Conservation (phyloP, 768 basidiomycete species). For the Pleurotus giganteus region DNA sequence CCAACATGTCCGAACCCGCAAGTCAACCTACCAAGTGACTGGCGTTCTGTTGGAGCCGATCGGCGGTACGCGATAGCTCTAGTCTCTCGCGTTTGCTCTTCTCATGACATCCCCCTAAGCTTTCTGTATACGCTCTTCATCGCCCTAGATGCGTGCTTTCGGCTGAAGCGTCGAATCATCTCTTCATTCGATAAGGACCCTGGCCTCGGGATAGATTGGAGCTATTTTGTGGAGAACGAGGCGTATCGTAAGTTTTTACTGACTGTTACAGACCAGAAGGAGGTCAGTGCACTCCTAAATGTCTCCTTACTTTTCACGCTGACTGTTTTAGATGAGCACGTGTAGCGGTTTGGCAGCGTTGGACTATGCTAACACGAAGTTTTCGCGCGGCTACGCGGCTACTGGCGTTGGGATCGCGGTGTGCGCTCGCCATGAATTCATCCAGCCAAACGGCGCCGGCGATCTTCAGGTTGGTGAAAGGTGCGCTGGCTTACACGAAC, state of each 20-base stretch:
- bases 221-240: constrained; percentile 16
- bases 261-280: constrained; percentile 7
- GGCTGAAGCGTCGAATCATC: constrained; percentile 8
- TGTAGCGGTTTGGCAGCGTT: no score
- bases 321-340: not conserved
- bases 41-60: constrained; percentile 11
- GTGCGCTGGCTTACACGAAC: not conserved
- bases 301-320: not conserved
- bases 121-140: constrained; percentile 11
- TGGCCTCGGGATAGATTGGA: constrained; percentile 17
- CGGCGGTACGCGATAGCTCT: not conserved
- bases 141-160: constrained; percentile 13
- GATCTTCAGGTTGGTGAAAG: constrained; percentile 23
- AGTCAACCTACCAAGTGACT: constrained; percentile 25
- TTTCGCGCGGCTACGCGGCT: constrained; percentile 19
- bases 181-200: constrained; percentile 17
- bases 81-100: not conserved
- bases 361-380: no score
- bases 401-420: constrained; percentile 26
- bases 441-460: constrained; percentile 21
- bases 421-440: constrained; percentile 29
- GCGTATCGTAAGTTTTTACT: constrained; percentile 11
- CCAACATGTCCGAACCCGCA: constrained; percentile 26
- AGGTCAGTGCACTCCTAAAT: not conserved
- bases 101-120: not conserved